Conservation (phyloP, 148 eudicot genomes). For the Pouteria glomerata region DNA sequence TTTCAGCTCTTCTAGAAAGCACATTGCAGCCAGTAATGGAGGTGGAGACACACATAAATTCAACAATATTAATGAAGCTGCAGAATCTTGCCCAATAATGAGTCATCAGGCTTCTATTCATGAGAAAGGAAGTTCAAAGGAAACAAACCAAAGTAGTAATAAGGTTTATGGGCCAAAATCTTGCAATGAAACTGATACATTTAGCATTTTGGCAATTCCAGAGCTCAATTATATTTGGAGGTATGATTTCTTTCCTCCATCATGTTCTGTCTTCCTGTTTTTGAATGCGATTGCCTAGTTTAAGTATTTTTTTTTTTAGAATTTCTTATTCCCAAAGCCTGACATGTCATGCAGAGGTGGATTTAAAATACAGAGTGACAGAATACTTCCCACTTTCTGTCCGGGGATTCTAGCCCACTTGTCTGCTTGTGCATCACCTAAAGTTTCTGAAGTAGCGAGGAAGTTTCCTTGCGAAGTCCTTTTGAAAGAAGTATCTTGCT, state of each 20-base stretch:
- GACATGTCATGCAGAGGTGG: slow-evolving; percentile 54
- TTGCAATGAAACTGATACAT: slow-evolving; percentile 2
- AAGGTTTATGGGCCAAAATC: background rate
- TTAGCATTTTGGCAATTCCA: slow-evolving; percentile 26
- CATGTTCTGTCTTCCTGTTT: background rate
- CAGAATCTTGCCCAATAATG: background rate
- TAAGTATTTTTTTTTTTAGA: slow-evolving; percentile 1
- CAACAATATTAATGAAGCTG: background rate
- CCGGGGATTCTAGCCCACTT: slow-evolving; percentile 45
- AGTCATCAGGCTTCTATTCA: background rate
- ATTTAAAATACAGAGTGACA: slow-evolving; percentile 63
- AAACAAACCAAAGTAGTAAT: background rate
- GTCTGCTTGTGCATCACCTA: slow-evolving; percentile 35
- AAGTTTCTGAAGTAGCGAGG: slow-evolving; percentile 42
- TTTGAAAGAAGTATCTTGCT: slow-evolving; percentile 64
- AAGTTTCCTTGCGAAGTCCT: slow-evolving; percentile 52
- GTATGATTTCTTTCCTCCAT: slow-evolving; percentile 22
- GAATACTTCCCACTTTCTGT: slow-evolving; percentile 28
- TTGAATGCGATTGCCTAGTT: background rate
- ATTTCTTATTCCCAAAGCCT: slow-evolving; percentile 3
- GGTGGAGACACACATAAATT: background rate
- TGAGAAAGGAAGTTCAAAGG: background rate
- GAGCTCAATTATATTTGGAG: slow-evolving; percentile 39
- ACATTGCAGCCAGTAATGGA: background rate
- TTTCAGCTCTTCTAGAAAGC: background rate